These are phyloP conservation scores for Salvia splendens DNA, from an alignment of 257 asterid species.

Conservation along the genomic window DNA sequence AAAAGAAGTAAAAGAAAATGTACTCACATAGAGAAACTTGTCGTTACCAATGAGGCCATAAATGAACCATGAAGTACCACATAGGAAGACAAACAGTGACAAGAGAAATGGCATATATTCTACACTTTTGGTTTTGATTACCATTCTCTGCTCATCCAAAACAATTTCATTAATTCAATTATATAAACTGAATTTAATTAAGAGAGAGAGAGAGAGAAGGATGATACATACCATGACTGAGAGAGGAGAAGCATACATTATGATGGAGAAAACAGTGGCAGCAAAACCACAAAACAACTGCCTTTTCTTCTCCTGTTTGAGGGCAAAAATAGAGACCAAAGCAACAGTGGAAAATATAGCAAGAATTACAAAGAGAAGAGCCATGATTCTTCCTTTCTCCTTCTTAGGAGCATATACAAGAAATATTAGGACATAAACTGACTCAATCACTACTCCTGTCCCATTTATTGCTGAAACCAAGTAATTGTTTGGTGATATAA, in stretches of 20 bases:
- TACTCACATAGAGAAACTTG: slow-evolving; percentile 64
- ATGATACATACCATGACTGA: slow-evolving; percentile 59
- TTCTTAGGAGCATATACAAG: slow-evolving; percentile 61
- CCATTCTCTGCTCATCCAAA: slow-evolving; percentile 56
- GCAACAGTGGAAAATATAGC: slow-evolving; percentile 57
- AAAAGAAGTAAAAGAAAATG: neutral
- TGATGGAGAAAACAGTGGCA: slow-evolving; percentile 61
- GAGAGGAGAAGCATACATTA: slow-evolving; percentile 86
- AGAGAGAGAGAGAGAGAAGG: neutral
- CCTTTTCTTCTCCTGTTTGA: slow-evolving; percentile 38
- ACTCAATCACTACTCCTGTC: slow-evolving; percentile 55
- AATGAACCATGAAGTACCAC: slow-evolving; percentile 78
- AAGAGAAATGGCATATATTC: slow-evolving; percentile 82
- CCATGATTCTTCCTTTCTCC: slow-evolving; percentile 62
- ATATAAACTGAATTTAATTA: neutral
- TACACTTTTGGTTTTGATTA: slow-evolving; percentile 80
- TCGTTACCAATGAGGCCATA: slow-evolving; percentile 73
- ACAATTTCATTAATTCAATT: neutral
- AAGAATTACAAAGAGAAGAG: slow-evolving; percentile 48
- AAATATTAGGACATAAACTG: slow-evolving; percentile 55
- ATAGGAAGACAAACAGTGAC: slow-evolving; percentile 66
- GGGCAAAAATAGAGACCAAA: slow-evolving; percentile 53
- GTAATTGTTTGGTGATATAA: slow-evolving; percentile 61
- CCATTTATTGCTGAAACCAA: slow-evolving; percentile 49
- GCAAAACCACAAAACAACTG: slow-evolving; percentile 63